A percentile compares a stretch with the other conserved stretches of the same genome.
phyloP scores from a whole-genome alignment of 352 stramenopile species.

The Phytophthora uliginosa region DNA sequence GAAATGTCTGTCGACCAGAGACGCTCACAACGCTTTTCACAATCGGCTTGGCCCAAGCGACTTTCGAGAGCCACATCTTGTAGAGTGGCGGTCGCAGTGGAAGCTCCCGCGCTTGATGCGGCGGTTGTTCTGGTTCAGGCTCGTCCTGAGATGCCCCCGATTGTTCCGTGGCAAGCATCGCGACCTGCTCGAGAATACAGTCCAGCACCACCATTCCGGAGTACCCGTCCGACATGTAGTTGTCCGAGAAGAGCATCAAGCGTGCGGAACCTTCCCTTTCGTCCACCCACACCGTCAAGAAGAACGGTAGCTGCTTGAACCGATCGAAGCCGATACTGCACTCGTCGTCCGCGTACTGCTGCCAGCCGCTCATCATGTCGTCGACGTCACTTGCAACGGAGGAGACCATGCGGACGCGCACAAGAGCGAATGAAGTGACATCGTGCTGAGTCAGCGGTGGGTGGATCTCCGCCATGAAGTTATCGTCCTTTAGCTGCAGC shows the following conservation, averaged over 20 bases:
- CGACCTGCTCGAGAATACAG: conserved; percentile 33
- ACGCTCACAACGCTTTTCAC: conserved; percentile 19
- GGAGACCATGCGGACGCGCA: conserved; percentile 19
- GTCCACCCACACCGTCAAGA: conserved; percentile 38
- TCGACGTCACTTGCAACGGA: conserved; percentile 12
- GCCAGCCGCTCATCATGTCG: conserved; percentile 31
- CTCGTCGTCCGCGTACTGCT: conserved; percentile 40
- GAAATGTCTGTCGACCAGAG: conserved; percentile 11
- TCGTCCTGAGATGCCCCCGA: background rate
- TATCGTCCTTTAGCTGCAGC: conserved; percentile 28
- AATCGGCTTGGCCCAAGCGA: conserved; percentile 17
- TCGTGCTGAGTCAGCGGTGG: conserved; percentile 28
- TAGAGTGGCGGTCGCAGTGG: conserved; percentile 30
- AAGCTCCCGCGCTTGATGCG: conserved; percentile 9
- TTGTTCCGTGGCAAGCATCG: conserved; percentile 3
- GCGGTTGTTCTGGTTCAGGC: conserved; percentile 8
- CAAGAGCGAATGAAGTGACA: conserved; percentile 24
- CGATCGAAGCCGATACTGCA: conserved; percentile 45
- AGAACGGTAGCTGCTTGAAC: conserved; percentile 41
- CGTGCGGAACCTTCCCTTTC: conserved; percentile 17
- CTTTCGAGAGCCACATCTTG: conserved; percentile 26
- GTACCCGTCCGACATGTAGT: conserved; percentile 58
- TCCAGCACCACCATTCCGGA: conserved; percentile 51
- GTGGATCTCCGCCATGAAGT: conserved; percentile 38
- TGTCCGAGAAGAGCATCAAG: conserved; percentile 56